phyloP scores from a whole-genome alignment of 2,329 filamentous ascomycete genomes.

The Aspergillus fumigatus region DNA sequence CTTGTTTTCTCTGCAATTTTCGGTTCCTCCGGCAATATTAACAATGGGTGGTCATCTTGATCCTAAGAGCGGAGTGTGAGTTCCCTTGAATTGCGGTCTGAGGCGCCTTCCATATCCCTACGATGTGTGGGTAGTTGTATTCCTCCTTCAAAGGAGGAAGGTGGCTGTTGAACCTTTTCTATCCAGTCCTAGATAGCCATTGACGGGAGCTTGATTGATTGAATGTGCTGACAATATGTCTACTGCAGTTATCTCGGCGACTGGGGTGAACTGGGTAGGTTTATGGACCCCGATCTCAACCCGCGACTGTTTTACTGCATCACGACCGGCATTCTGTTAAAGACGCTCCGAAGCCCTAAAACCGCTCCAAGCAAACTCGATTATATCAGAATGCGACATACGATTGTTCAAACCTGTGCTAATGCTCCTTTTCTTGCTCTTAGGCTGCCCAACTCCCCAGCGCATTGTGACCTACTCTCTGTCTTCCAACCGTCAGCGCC shows the following conservation, averaged over 20 bases:
- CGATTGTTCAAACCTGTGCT: background rate
- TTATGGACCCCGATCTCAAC: slow-evolving; percentile 12
- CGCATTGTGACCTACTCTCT: slow-evolving; percentile 68
- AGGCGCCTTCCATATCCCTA: background rate
- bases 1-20: slow-evolving; percentile 12
- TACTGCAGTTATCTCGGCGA: slow-evolving; percentile 62
- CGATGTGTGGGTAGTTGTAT: slow-evolving; percentile 1
- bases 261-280: slow-evolving; percentile 74
- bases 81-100: slow-evolving; percentile 12
- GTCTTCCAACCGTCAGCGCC: slow-evolving; percentile 82
- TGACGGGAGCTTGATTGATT: background rate
- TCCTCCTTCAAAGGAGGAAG: background rate
- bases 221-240: slow-evolving; percentile 21
- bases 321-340: background rate
- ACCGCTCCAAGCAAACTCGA: background rate
- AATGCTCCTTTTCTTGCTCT: background rate
- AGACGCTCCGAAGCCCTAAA: background rate
- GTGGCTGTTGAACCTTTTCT: background rate
- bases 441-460: slow-evolving; percentile 44
- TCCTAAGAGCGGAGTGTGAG: slow-evolving; percentile 44
- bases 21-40: slow-evolving; percentile 10
- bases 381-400: background rate
- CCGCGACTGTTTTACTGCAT: background rate
- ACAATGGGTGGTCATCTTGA: slow-evolving; percentile 38
- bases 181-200: background rate